A percentile compares a stretch with the other conserved stretches of the same genome.
These are phyloP conservation scores for Cicer yamashitae DNA, from an alignment of 306 rosid species.

Conservation along the genomic window DNA sequence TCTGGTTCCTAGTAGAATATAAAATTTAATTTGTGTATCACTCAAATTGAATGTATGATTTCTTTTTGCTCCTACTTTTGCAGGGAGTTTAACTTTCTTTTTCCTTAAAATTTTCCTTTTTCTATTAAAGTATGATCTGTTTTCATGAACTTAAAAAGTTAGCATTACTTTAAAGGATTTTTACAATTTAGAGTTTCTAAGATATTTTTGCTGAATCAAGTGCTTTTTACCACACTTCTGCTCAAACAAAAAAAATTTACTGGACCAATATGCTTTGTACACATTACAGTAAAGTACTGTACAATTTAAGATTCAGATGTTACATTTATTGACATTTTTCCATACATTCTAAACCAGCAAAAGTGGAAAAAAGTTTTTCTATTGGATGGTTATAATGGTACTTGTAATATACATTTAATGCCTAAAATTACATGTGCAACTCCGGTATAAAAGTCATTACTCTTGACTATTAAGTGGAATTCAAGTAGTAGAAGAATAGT, in stretches of 20 bases:
- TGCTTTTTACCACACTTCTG: constrained; percentile 8
- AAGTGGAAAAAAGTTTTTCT: background rate
- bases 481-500: too few relatives aligned
- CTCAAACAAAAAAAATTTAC: constrained; percentile 18
- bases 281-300: constrained; percentile 1
- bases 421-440: background rate
- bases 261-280: background rate
- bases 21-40: background rate
- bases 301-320: constrained; percentile 30
- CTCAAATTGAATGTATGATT: constrained; percentile 2
- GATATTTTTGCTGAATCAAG: constrained; percentile 17
- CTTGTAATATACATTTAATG: background rate
- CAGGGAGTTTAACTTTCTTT: background rate
- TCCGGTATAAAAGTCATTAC: too few relatives aligned
- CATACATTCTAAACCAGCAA: background rate
- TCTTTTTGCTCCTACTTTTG: background rate
- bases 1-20: background rate
- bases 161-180: constrained; percentile 26
- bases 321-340: constrained; percentile 16
- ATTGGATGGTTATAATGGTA: background rate
- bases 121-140: constrained; percentile 17
- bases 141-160: background rate
- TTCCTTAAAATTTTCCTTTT: background rate
- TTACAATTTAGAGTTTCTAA: background rate
- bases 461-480: too few relatives aligned